Evolutionary conservation across 352 stramenopile genomes (phyloP), one percentile per base, ranked within the genome.

Genomic region (Globisporangium yorkense): DNA sequence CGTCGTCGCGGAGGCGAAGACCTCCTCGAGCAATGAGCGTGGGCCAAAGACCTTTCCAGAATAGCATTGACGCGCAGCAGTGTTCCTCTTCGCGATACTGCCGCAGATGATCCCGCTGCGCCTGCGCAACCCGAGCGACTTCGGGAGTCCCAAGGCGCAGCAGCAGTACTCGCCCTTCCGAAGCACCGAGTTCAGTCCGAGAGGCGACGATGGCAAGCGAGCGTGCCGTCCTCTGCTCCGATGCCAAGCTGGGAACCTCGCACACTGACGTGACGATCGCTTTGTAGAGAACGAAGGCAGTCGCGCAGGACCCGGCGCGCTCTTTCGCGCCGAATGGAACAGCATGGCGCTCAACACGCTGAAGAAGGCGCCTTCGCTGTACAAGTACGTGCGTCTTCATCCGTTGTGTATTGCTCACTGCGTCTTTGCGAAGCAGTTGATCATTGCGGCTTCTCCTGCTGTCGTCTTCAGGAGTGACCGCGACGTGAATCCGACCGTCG

Each of bases 101-200:
- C 45, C 58, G 51, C 63, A 67, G 55, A 80, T 87, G 68, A 44
- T 85, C 16, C 70, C 75, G 13, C 50, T 85, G 53, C 75, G 74
- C n/a, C n/a, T 79, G 54, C 67, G 77, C 6, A 74, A 73, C 52
- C 69, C 57, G 43, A 59, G 57, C 35, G 74, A 77, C 9, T 54
- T 53, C 20, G 66, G 72, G 16, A 48, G 44, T 18, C 56, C 61
- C 21, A 58, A 44, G 18, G 71, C 67, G 15, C 77, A 86, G 47
- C 27, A 65, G 35, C 74, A 77, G 20, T 88, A 86, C 57, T 45
- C 65, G 16, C 54, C 75, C 16, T 88, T 86, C 47, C 75, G 77
- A 20, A 49, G 44, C 4, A 88, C 77, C 3, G 56, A 71, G 39
- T 84, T 88, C 50, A 68, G 59, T n/a, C 40, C 54, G 27, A 40